phyloP scores from a whole-genome alignment of 129 eudicot species.

The Chrysanthemum makinoi region DNA sequence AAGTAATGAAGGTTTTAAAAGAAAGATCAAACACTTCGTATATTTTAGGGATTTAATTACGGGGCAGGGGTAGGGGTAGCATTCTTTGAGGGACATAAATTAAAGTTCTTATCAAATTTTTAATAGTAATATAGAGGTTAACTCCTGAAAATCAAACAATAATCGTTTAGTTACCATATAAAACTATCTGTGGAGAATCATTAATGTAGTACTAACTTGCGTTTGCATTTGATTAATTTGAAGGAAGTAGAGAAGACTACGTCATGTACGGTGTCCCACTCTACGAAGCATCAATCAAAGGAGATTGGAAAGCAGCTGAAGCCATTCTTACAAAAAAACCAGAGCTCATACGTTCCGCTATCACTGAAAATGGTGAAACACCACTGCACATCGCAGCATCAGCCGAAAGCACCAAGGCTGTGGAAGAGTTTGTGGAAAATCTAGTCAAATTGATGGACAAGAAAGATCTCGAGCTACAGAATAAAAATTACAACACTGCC shows the following conservation, averaged over 20 bases:
- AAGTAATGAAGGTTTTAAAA: too few relatives aligned
- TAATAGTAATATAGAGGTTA: background rate
- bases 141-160: background rate
- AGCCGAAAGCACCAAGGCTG: slow-evolving; percentile 37
- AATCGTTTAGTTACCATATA: background rate
- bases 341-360: slow-evolving; percentile 25
- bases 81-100: too few relatives aligned
- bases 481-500: slow-evolving; percentile 38
- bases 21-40: too few relatives aligned
- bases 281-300: slow-evolving; percentile 37
- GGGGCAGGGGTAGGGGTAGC: too few relatives aligned
- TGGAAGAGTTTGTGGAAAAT: slow-evolving; percentile 40
- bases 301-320: slow-evolving; percentile 43
- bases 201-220: slow-evolving; percentile 1
- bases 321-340: slow-evolving; percentile 22
- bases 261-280: slow-evolving; percentile 28
- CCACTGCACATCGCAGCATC: slow-evolving; percentile 55
- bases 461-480: slow-evolving; percentile 30
- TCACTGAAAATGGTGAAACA: slow-evolving; percentile 44
- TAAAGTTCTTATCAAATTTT: background rate
- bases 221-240: slow-evolving; percentile 2
- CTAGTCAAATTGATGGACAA: slow-evolving; percentile 35
- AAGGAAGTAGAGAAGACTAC: slow-evolving; percentile 27
- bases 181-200: background rate
- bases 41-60: too few relatives aligned